Evolutionary conservation across 2,329 filamentous ascomycete species (phyloP).

Genomic region (Exophiala bonariae): DNA sequence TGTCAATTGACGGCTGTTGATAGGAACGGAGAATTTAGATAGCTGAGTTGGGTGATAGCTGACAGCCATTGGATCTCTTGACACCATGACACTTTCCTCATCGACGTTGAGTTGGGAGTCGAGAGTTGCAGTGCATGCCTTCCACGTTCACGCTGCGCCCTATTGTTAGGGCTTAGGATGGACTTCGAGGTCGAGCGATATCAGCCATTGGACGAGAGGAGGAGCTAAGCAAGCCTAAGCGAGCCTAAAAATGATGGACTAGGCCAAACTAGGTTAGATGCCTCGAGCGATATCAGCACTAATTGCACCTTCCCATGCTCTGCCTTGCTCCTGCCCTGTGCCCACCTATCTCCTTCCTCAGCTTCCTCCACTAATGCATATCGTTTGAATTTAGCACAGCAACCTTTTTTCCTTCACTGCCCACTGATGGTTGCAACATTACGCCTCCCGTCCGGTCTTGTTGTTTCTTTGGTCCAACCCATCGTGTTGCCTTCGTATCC

Average conservation of each 20-base stretch:
- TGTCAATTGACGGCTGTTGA: too few relatives aligned
- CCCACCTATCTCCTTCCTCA: neutral
- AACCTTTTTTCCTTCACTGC: constrained; percentile 10
- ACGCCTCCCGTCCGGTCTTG: constrained; percentile 9
- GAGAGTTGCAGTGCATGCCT: too few relatives aligned
- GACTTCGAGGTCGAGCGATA: too few relatives aligned
- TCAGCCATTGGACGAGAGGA: too few relatives aligned
- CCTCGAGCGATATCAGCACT: neutral
- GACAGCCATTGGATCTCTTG: too few relatives aligned
- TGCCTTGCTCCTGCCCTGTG: constrained; percentile 2
- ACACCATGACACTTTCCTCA: too few relatives aligned
- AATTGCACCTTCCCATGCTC: neutral
- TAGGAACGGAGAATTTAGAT: too few relatives aligned
- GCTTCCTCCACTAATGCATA: neutral
- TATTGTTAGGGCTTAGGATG: too few relatives aligned
- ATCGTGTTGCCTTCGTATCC: constrained; percentile 4
- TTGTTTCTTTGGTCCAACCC: neutral
- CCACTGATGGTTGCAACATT: constrained; percentile 16
- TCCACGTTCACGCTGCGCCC: too few relatives aligned
- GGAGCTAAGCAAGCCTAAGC: neutral
- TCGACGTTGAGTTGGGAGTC: too few relatives aligned
- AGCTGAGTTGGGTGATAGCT: too few relatives aligned
- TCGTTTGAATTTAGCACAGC: constrained; percentile 19
- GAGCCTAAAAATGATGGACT: neutral
- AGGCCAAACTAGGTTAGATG: neutral